phyloP scores from a whole-genome alignment of 2,329 filamentous ascomycete genomes.

The Colletotrichum horii region DNA sequence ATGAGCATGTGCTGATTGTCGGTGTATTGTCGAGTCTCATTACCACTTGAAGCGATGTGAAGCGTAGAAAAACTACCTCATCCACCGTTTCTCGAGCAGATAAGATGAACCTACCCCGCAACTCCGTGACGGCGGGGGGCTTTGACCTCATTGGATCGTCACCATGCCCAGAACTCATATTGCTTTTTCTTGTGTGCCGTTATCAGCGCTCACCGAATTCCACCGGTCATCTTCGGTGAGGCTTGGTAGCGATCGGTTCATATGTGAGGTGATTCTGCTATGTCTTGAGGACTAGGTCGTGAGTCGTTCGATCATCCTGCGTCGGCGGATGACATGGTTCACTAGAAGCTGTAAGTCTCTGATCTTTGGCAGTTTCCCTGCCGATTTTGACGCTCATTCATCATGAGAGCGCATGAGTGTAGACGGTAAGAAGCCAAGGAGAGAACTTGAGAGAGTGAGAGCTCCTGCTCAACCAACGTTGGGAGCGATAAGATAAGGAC shows the following conservation, averaged over 20 bases:
- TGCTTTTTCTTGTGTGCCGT: background rate
- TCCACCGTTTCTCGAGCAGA: background rate
- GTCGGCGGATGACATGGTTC: background rate
- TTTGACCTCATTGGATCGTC: background rate
- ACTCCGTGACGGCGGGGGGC: background rate
- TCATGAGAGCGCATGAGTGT: background rate
- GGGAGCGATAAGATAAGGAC: background rate
- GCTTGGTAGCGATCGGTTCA: background rate
- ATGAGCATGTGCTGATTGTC: background rate
- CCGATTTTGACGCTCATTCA: rapidly evolving
- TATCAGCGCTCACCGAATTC: background rate
- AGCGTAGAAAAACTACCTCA: rapidly evolving
- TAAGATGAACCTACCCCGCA: background rate
- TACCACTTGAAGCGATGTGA: background rate
- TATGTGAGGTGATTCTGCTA: background rate
- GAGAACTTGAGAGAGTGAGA: background rate
- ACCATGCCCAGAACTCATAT: rapidly evolving
- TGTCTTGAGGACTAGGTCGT: rapidly evolving
- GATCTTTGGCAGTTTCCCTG: background rate
- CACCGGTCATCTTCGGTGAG: rapidly evolving
- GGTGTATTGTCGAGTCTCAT: rapidly evolving
- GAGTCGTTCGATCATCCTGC: background rate
- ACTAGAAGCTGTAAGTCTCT: background rate
- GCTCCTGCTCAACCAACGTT: background rate
- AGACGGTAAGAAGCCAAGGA: background rate